These are phyloP conservation scores for Lepiota venenata DNA, from an alignment of 768 basidiomycete genomes.

Conservation along the genomic window DNA sequence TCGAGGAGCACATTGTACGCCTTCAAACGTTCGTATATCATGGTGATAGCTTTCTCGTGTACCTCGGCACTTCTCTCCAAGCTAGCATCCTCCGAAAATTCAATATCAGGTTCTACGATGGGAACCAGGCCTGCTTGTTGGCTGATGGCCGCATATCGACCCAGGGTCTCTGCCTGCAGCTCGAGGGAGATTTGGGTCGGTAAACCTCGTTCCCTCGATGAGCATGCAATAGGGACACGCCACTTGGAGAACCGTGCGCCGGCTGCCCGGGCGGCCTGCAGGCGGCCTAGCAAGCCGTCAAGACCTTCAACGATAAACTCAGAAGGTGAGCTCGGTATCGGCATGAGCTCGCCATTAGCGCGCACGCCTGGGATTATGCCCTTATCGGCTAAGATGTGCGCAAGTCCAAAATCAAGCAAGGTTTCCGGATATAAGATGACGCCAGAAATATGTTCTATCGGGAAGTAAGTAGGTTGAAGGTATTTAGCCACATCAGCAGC, in stretches of 20 bases:
- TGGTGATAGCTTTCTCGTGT: slow-evolving; percentile 39
- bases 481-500: background rate
- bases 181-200: slow-evolving; percentile 40
- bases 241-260: slow-evolving; percentile 51
- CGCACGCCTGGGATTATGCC: slow-evolving; percentile 49
- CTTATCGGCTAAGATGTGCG: slow-evolving; percentile 36
- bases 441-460: slow-evolving; percentile 44
- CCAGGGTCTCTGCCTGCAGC: slow-evolving; percentile 43
- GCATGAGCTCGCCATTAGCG: slow-evolving; percentile 45
- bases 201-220: slow-evolving; percentile 28
- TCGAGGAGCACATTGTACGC: slow-evolving; percentile 46
- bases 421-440: slow-evolving; percentile 50
- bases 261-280: slow-evolving; percentile 39
- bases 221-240: slow-evolving; percentile 47
- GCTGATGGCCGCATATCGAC: slow-evolving; percentile 46
- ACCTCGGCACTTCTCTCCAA: slow-evolving; percentile 42
- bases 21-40: slow-evolving; percentile 43
- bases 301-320: slow-evolving; percentile 51
- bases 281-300: slow-evolving; percentile 38
- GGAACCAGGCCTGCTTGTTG: slow-evolving; percentile 51
- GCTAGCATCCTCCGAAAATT: slow-evolving; percentile 45
- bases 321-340: slow-evolving; percentile 37
- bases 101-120: slow-evolving; percentile 50
- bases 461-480: background rate
- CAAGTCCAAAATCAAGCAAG: slow-evolving; percentile 47